Evolutionary conservation across 192 early-diverging fungal genomes (phyloP), one percentile per base, ranked within the genome.

Genomic region (Oehlia diaphana): DNA sequence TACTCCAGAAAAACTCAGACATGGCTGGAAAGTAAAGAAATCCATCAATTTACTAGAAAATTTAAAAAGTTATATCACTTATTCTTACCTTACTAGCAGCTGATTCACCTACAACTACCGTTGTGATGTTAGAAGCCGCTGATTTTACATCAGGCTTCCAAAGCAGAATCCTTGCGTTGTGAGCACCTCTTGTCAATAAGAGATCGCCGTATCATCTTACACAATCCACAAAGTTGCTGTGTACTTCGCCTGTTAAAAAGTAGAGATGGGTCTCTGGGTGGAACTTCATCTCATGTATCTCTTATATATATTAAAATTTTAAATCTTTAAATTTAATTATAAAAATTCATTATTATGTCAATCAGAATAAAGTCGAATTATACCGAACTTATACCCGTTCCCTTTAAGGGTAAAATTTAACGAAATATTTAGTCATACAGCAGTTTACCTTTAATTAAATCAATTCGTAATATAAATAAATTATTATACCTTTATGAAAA

Each of bases 191-290:
- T n/a, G 76, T 69, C 14, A 78, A 10, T 23, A 78, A 68, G 21
- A 78, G 53, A 35, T 78, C 76, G 12, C 76, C 76, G 33, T 78
- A 78, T 65, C 76, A 78, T 53, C 76, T 62, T 4, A 78, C 33
- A 68, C 66, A 68, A 13, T 78, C 76, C 8, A 78, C 76, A 69
- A n/a, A 78, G 13, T 78, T 78, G 44, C 69, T 78, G 23, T 78
- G 76, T 19, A 78, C 58, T 68, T 33, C 31, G 19, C 47, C 35
- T 16, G 65, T 21, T 19, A 7, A 39, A 35, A 35, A 42, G 6
- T 78, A 66, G 58, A 78, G 61, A 35, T n/a, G n/a, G n/a, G n/a
- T n/a, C n/a, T n/a, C n/a, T n/a, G n/a, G n/a, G n/a, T n/a, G n/a
- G n/a, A n/a, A n/a, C n/a, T 69, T 78, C 3, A 78, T 31, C 9